Percentiles rank a stretch among this genome's conserved stretches.
phyloP scores from a whole-genome alignment of 2,329 filamentous ascomycete genomes.

The Xylariaceae sp. region DNA sequence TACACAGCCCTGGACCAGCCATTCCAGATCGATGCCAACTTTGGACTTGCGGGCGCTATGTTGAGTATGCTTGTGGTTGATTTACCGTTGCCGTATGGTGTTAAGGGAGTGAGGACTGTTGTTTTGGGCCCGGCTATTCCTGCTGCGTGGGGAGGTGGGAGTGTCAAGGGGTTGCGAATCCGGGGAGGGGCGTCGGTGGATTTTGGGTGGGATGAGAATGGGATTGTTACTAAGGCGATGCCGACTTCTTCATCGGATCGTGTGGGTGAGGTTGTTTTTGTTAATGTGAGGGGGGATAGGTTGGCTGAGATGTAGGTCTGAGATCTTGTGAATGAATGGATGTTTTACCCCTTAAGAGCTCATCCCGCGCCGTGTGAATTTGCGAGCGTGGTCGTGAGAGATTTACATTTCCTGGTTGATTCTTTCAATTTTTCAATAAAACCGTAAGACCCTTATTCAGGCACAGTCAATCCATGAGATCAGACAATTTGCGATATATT shows the following conservation, averaged over 20 bases:
- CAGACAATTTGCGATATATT: too few species aligned
- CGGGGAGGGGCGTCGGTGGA: slow-evolving; percentile 41
- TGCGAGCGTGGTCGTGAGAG: too few species aligned
- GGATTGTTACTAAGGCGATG: slow-evolving; percentile 13
- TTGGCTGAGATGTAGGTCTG: not conserved
- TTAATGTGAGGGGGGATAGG: slow-evolving; percentile 8
- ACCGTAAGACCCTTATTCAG: too few species aligned
- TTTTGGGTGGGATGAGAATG: slow-evolving; percentile 38
- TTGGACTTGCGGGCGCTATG: slow-evolving; percentile 45
- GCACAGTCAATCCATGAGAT: too few species aligned
- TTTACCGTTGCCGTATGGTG: slow-evolving; percentile 31
- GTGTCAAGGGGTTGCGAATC: slow-evolving; percentile 40
- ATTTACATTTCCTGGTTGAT: too few species aligned
- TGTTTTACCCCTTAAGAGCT: not conserved
- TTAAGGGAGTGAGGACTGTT: slow-evolving; percentile 31
- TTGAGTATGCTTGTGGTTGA: slow-evolving; percentile 50
- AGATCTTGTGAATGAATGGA: not conserved
- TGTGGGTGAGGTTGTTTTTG: not conserved
- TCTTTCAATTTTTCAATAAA: too few species aligned
- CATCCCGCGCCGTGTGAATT: not conserved
- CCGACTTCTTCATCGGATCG: not conserved
- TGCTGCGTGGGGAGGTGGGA: slow-evolving; percentile 38
- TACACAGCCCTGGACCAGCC: slow-evolving; percentile 42
- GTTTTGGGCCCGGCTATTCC: slow-evolving; percentile 46
- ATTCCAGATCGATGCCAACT: slow-evolving; percentile 58